These are phyloP conservation scores for Dipsacomyces acuminosporus DNA, from an alignment of 371 early-diverging fungal species.

Conservation along the genomic window DNA sequence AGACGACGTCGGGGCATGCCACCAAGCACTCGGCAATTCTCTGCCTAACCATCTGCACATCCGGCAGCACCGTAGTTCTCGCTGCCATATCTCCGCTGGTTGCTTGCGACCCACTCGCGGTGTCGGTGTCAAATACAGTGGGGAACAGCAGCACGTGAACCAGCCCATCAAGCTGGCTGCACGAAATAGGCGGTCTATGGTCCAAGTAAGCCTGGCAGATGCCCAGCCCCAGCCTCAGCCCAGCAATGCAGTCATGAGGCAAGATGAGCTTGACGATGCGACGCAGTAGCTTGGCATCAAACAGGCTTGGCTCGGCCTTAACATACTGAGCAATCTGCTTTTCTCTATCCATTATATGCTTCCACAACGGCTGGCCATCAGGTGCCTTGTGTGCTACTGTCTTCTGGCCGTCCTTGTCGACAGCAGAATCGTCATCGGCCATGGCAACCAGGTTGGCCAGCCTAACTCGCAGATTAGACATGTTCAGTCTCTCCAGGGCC, in stretches of 20 bases:
- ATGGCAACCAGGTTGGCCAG: constrained; percentile 26
- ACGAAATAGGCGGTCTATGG: constrained; percentile 5
- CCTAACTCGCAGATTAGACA: constrained; percentile 36
- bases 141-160: constrained; percentile 50
- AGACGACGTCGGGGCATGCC: constrained; percentile 32
- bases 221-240: constrained; percentile 42
- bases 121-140: constrained; percentile 48
- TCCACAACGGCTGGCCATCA: constrained; percentile 33
- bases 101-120: background rate
- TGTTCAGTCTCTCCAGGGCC: constrained; percentile 46
- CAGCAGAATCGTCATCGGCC: constrained; percentile 10
- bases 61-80: constrained; percentile 9
- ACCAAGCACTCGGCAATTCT: constrained; percentile 38
- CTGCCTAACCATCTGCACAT: constrained; percentile 28
- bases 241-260: constrained; percentile 48
- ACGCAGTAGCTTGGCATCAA: constrained; percentile 42
- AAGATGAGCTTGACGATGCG: constrained; percentile 44
- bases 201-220: constrained; percentile 43
- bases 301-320: constrained; percentile 37
- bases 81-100: constrained; percentile 6
- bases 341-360: constrained; percentile 27
- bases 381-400: background rate
- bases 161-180: constrained; percentile 30
- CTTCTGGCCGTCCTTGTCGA: constrained; percentile 2
- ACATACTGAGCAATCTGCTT: constrained; percentile 37